Base-by-base conservation (phyloP, 345 rosid species). In the Carallia brachiata region DNA sequence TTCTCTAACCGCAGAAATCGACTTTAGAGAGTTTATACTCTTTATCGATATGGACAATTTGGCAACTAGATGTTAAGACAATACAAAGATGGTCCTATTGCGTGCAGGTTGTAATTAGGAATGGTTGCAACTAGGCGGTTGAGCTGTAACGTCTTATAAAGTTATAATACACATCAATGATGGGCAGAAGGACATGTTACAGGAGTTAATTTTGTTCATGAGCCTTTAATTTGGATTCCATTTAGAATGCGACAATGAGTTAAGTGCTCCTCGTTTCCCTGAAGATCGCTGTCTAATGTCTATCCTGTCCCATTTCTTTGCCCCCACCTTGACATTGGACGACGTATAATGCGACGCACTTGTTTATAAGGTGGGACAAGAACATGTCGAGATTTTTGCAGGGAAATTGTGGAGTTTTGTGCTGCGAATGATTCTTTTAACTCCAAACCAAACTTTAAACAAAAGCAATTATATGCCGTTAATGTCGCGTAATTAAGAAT, bases 291-390 rank as follows among this genome's bases (percentile, higher is more conserved):
- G 7, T 28, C 71, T 47, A 15, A 36, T 23, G 15, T 28, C 71
- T 47, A 15, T 64, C 13, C 16, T 6, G 34, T 13, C 23, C 6
- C 77, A 67, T 62, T 8, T 31, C 31, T 30, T 56, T 1, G 62
- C 50, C 37, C 76, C 67, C 73, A 67, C 73, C 31, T 36, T 9
- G 6, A 53, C n/a, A 31, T 39, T 37, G 15, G 57, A 47, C 19
- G 53, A 37, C 39, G 16, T 30, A 72, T 63, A 67, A 63, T 77
- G 69, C 58, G 58, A 19, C 55, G 28, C 47, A 6, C 53, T 52
- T 61, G 67, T 63, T 66, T n/a, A 52, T 7, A 28, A 1, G 31
- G 39, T 63, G 70, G 80, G 72, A 58, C 70, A 30, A 52, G 9
- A 5, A n/a, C n/a, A n/a, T n/a, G n/a, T n/a, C n/a, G n/a, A n/a